Base-by-base conservation (phyloP, 2,329 filamentous ascomycete genomes). In the Colletotrichum echinochloae region DNA sequence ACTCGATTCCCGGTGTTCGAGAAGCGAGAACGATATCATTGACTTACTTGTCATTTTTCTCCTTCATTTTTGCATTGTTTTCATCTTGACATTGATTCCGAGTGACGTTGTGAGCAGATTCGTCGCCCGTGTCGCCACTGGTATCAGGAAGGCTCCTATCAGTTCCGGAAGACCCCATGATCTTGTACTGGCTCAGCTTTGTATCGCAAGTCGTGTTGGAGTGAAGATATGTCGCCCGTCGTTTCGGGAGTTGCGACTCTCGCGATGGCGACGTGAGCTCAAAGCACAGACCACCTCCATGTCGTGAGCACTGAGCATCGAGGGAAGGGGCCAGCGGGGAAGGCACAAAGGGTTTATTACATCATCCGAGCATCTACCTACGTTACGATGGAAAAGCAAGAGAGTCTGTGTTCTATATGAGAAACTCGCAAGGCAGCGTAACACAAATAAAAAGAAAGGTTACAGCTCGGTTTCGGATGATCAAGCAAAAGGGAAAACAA, bases 41-140 rank as follows among this genome's bases (percentile, higher is more conserved):
- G 1, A 12, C 60, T 33, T 16, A 52, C 60, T 1, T 23, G 0
- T 62, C 48, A 11, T 62, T 62, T 54, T 54, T 26, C 6, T 1
- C 5, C 0, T 1, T 20, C 2, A 23, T 23, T 26, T 23, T 44
- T 26, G 12, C 0, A 0, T 0, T 0, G 6, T 39, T 51, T 61
- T 30, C 1, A 5, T 16, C 0, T 1, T 0, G 5, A 9, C 0
- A 1, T 2, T 1, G 12, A 0, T 3, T 0, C 8, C 16, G 20
- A 4, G 5, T 20, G 14, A 3, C 6, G 1, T n/a, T 0, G 1
- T 28, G 44, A 14, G 33, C 14, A 14, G 18, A 20, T 1, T 28
- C 5, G 8, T 2, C 9, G n/a, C 4, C 1, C 26, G 14, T 5
- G 5, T 37, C 4, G 11, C 1, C 12, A 8, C 14, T 16, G 14